Evolutionary conservation across 108 stramenopile genomes (phyloP), one percentile per base, ranked within the genome.

Genomic region (Seminavis robusta): DNA sequence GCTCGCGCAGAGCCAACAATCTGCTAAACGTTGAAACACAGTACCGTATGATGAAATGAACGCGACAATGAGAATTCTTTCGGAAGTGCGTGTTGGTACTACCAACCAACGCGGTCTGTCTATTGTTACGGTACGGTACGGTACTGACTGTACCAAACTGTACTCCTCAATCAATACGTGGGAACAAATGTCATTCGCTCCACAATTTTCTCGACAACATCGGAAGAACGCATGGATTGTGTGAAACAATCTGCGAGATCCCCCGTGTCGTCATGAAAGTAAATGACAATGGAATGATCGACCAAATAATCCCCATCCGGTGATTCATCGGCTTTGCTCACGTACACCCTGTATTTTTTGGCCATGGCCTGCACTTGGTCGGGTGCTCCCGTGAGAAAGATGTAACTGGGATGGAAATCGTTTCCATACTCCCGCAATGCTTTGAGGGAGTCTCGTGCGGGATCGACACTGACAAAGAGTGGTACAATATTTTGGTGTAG

Each of bases 301-400:
- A 99, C 95, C 16, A 99, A 65, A 68, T 99, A 99, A 50, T 99
- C 97, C 11, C 98, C 99, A 68, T 97, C 98, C 24, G 96, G 92
- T 15, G 84, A 84, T 59, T 98, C 97, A 55, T 95, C 92, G 6
- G 89, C 92, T 56, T 93, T 90, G 60, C 82, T 79, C 62, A 97
- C 80, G 69, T 98, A 99, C 11, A 99, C 99, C 42, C 99, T 81
- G 69, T 93, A 99, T 19, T 93, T 86, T 63, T 97, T 97, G 44
- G 97, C 92, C 80, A 97, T 97, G 41, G 81, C 67, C 63, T 94
- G 86, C 4, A 98, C 87, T 64, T 98, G 98, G 44, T 90, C 83
- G 2, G 97, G 94, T 25, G 97, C 92, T 32, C 98, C 98, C 6
- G 93, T 94, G 61, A 95, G 71, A 60, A 88, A 94, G 33, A 85